phyloP scores from a whole-genome alignment of 2,329 filamentous ascomycete genomes.

The Fusarium verticillioides region DNA sequence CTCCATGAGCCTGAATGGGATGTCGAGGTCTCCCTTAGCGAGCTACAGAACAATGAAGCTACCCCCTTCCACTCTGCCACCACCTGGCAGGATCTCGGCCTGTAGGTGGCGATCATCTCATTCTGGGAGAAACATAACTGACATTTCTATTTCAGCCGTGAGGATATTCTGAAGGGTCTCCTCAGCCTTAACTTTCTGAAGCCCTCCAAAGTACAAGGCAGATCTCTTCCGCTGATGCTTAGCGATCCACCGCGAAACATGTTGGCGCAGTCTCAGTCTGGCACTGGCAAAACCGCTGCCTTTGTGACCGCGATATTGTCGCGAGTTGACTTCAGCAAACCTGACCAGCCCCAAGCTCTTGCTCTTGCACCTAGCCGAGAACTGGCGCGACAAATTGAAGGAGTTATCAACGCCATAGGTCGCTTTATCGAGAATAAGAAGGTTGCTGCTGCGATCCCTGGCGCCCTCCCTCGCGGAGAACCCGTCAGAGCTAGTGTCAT shows the following conservation, averaged over 20 bases:
- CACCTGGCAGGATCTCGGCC: slow-evolving; percentile 84
- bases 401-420: slow-evolving; percentile 85
- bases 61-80: slow-evolving; percentile 89
- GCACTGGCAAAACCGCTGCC: slow-evolving; percentile 96
- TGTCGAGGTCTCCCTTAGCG: slow-evolving; percentile 91
- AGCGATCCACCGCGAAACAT: slow-evolving; percentile 89
- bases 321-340: slow-evolving; percentile 78
- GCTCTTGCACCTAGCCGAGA: slow-evolving; percentile 93
- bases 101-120: slow-evolving; percentile 63
- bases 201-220: slow-evolving; percentile 98
- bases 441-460: slow-evolving; percentile 85
- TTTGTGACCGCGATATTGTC: slow-evolving; percentile 94
- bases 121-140: not conserved
- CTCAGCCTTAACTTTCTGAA: slow-evolving; percentile 87
- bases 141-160: slow-evolving; percentile 44
- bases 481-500: slow-evolving; percentile 81
- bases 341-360: slow-evolving; percentile 82
- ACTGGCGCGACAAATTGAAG: slow-evolving; percentile 92
- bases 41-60: slow-evolving; percentile 85
- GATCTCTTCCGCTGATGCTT: slow-evolving; percentile 89
- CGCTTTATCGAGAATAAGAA: slow-evolving; percentile 81
- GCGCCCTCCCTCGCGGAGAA: slow-evolving; percentile 75
- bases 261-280: slow-evolving; percentile 99
- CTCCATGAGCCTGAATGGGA: slow-evolving; percentile 81
- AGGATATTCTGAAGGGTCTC: slow-evolving; percentile 79